phyloP scores from a whole-genome alignment of 148 eudicot species.

The Bassia scoparia region DNA sequence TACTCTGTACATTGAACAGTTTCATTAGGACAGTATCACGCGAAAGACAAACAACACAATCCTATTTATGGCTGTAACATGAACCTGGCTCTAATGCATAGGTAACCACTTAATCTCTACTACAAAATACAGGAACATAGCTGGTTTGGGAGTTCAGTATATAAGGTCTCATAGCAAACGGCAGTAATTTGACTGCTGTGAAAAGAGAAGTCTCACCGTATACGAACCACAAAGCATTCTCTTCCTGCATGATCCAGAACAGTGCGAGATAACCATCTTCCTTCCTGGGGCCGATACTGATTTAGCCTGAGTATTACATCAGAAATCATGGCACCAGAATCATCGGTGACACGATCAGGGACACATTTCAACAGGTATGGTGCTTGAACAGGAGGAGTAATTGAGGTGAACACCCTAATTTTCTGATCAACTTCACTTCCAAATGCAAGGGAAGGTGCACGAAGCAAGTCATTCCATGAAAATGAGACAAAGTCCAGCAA shows the following conservation, averaged over 20 bases:
- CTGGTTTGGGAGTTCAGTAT: not conserved
- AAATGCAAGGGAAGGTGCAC: constrained; percentile 66
- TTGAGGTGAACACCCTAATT: constrained; percentile 55
- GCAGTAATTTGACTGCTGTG: not conserved
- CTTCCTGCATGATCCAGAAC: constrained; percentile 83
- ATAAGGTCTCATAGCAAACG: not conserved
- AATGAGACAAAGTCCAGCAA: constrained; percentile 44
- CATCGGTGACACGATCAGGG: constrained; percentile 83
- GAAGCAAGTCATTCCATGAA: constrained; percentile 72
- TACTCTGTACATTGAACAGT: constrained; percentile 41
- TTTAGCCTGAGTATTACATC: constrained; percentile 76
- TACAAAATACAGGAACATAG: not conserved
- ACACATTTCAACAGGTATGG: constrained; percentile 85
- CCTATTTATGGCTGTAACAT: not conserved
- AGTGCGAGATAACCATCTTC: constrained; percentile 90
- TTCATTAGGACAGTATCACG: not conserved
- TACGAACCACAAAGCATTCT: constrained; percentile 83
- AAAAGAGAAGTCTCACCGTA: constrained; percentile 45
- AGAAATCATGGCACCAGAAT: constrained; percentile 94
- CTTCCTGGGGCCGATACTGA: constrained; percentile 88
- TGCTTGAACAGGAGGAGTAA: constrained; percentile 90
- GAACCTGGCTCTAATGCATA: not conserved
- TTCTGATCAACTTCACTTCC: constrained; percentile 49
- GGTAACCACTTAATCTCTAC: not conserved
- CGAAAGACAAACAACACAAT: not conserved